Conservation (phyloP, 257 asterid genomes). For the Salvia rosmarinus region DNA sequence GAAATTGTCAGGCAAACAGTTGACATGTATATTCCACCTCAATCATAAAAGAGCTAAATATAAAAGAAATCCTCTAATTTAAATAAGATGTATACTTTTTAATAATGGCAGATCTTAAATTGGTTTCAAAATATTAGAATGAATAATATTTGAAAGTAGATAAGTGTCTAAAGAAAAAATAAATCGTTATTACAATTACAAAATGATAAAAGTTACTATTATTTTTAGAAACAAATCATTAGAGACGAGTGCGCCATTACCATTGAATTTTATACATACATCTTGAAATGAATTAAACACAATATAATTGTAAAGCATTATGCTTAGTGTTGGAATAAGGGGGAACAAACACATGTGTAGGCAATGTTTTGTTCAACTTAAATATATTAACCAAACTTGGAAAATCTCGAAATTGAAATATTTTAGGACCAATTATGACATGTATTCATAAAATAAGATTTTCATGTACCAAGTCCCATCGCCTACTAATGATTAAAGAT, state of each 20-base stretch:
- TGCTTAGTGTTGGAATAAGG: neutral
- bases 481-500: neutral
- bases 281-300: neutral
- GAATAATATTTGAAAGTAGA: no score
- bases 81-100: no score
- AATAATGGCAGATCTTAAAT: no score
- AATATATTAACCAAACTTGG: neutral
- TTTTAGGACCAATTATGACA: neutral
- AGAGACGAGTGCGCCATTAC: no score
- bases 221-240: no score
- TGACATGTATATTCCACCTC: conserved; percentile 1
- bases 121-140: no score
- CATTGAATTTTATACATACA: no score
- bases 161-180: no score
- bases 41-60: neutral
- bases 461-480: neutral
- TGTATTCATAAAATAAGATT: neutral
- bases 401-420: neutral
- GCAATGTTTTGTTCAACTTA: neutral
- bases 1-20: conserved; percentile 22
- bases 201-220: no score
- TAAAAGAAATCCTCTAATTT: no score
- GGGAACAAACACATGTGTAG: conserved; percentile 19
- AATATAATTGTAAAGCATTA: neutral
- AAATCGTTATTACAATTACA: no score